These are phyloP conservation scores for Trichophyton equinum DNA, from an alignment of 2,329 filamentous ascomycete species.

Conservation along the genomic window DNA sequence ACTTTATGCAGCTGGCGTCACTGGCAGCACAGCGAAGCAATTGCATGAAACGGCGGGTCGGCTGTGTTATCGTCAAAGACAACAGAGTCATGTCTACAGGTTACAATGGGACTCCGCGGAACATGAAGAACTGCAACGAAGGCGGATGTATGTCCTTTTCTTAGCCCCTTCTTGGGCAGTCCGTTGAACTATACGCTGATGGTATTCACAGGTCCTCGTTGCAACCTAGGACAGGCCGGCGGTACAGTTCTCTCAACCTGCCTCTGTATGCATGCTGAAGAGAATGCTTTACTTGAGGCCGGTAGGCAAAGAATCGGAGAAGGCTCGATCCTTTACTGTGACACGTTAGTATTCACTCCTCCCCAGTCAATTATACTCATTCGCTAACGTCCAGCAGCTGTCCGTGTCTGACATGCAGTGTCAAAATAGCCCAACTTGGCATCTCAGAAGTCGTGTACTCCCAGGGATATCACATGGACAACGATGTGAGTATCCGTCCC, in stretches of 20 bases:
- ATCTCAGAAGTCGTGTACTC: conserved; percentile 93
- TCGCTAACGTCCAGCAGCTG: conserved; percentile 39
- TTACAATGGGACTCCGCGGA: conserved; percentile 93
- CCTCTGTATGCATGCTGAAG: conserved; percentile 93
- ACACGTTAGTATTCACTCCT: conserved; percentile 44
- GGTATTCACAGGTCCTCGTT: conserved; percentile 45
- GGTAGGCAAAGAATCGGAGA: conserved; percentile 79
- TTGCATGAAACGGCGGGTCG: conserved; percentile 96
- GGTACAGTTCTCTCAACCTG: conserved; percentile 74
- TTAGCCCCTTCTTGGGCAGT: background rate
- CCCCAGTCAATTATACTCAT: conserved; percentile 7
- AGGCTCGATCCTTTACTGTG: conserved; percentile 76
- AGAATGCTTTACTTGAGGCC: conserved; percentile 90
- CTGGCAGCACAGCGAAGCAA: conserved; percentile 84
- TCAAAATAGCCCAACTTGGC: conserved; percentile 96
- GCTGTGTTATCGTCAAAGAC: conserved; percentile 79
- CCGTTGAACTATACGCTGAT: background rate
- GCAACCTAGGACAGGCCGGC: conserved; percentile 60
- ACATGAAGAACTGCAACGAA: conserved; percentile 79
- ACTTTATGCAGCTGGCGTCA: conserved; percentile 95
- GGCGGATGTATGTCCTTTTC: conserved; percentile 56
- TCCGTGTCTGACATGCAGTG: conserved; percentile 91
- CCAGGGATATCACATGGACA: conserved; percentile 90
- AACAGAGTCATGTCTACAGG: conserved; percentile 85
- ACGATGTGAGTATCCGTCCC: conserved; percentile 34